These are phyloP conservation scores for Musa balbisiana DNA, from an alignment of 202 grass and related monocot species.

Conservation along the genomic window DNA sequence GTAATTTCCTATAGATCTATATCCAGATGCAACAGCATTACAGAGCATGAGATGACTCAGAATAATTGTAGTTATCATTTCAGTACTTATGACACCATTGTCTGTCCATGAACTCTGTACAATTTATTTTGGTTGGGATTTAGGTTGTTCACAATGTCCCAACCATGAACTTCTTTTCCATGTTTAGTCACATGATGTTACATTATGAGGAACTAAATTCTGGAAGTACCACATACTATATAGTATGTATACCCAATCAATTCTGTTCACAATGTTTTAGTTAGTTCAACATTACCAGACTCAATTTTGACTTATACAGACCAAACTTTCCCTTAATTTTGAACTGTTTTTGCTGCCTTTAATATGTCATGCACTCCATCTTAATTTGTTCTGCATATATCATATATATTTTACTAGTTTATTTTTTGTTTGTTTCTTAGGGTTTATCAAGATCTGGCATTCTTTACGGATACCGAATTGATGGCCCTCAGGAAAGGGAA, in stretches of 20 bases:
- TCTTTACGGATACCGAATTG: conserved; percentile 75
- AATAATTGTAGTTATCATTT: too few relatives aligned
- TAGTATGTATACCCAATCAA: not conserved
- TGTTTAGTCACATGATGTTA: too few relatives aligned
- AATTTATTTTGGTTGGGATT: too few relatives aligned
- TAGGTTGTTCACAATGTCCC: too few relatives aligned
- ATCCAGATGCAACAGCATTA: too few relatives aligned
- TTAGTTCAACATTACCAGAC: not conserved
- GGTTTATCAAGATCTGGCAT: conserved; percentile 71
- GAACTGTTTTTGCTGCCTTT: not conserved
- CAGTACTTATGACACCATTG: too few relatives aligned
- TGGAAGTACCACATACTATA: not conserved
- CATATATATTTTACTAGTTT: conserved; percentile 6
- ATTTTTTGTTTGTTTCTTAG: conserved; percentile 28
- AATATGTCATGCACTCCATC: not conserved
- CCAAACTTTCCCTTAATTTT: not conserved
- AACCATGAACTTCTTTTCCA: too few relatives aligned
- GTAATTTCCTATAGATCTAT: too few relatives aligned
- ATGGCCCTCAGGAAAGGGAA: conserved; percentile 67
- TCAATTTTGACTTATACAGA: not conserved
- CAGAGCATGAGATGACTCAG: too few relatives aligned
- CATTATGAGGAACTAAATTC: not conserved
- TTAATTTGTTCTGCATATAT: not conserved
- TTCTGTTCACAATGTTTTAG: not conserved
- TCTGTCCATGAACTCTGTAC: too few relatives aligned